These are phyloP conservation scores for Aspergillus conjunctus DNA, from an alignment of 495 filamentous ascomycete species.

Conservation along the genomic window DNA sequence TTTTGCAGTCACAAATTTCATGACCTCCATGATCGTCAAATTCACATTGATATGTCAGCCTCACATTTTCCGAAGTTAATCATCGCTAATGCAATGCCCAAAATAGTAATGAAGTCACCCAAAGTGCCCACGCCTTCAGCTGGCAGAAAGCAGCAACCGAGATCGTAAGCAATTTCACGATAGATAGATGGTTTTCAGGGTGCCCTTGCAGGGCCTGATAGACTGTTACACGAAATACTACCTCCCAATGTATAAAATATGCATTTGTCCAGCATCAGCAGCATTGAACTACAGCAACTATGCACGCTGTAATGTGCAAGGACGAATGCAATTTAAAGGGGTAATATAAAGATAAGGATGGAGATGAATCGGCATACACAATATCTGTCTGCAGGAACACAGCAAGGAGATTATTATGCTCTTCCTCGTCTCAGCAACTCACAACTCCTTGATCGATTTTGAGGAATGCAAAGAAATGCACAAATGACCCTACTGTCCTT, in stretches of 20 bases:
- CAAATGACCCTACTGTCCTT: too few relatives aligned
- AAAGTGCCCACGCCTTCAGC: too few relatives aligned
- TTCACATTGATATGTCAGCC: neutral
- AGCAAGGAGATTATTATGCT: constrained; percentile 19
- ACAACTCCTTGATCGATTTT: neutral
- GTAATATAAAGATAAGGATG: neutral
- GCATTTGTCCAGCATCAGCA: neutral
- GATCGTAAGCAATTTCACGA: too few relatives aligned
- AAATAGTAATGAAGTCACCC: too few relatives aligned
- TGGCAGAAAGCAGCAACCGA: too few relatives aligned
- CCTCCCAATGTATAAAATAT: neutral
- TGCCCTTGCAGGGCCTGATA: constrained; percentile 12
- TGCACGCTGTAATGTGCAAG: constrained; percentile 21
- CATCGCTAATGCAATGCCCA: neutral
- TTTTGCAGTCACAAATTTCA: neutral
- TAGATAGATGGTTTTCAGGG: neutral
- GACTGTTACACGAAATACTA: constrained; percentile 2
- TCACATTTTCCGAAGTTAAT: neutral
- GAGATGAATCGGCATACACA: neutral
- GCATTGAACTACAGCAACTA: neutral
- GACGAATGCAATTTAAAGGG: constrained; percentile 23
- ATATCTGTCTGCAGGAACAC: constrained; percentile 23
- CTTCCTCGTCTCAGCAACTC: neutral
- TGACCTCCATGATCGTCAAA: neutral
- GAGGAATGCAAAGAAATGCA: neutral